Evolutionary conservation across 306 rosid genomes (phyloP).

Genomic region (Lathyrus aphaca): DNA sequence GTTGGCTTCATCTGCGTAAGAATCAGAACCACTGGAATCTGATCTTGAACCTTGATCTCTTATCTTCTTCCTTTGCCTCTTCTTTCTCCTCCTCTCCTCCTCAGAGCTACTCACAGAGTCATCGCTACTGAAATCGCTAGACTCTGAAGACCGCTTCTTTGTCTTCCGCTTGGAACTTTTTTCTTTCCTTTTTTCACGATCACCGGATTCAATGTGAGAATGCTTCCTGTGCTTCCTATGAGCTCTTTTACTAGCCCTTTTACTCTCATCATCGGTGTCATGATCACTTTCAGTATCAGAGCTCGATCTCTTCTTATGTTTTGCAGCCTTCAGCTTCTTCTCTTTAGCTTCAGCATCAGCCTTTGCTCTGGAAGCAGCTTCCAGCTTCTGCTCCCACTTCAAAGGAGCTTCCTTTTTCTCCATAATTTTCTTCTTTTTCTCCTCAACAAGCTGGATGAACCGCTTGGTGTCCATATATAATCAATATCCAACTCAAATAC

Average conservation of each 20-base stretch:
- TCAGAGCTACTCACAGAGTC: slow-evolving; percentile 54
- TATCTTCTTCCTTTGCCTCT: slow-evolving; percentile 54
- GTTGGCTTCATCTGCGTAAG: slow-evolving; percentile 49
- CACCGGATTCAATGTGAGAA: slow-evolving; percentile 58
- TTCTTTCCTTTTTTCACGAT: slow-evolving; percentile 65
- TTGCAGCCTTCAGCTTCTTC: slow-evolving; percentile 65
- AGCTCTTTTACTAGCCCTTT: slow-evolving; percentile 56
- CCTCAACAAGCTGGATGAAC: slow-evolving; percentile 92
- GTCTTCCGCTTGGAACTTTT: slow-evolving; percentile 57
- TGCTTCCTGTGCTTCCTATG: slow-evolving; percentile 75
- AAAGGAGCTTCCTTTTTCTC: slow-evolving; percentile 95
- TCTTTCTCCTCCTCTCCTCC: slow-evolving; percentile 70
- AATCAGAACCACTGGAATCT: slow-evolving; percentile 55
- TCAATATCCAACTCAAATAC: slow-evolving; percentile 71
- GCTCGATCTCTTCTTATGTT: slow-evolving; percentile 62
- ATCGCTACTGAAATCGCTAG: slow-evolving; percentile 57
- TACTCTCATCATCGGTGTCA: slow-evolving; percentile 52
- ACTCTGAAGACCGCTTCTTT: slow-evolving; percentile 52
- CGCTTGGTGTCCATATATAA: slow-evolving; percentile 76
- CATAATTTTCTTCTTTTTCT: slow-evolving; percentile 81
- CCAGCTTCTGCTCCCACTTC: slow-evolving; percentile 95
- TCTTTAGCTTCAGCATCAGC: slow-evolving; percentile 77
- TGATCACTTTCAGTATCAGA: slow-evolving; percentile 56
- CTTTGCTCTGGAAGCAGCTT: slow-evolving; percentile 77
- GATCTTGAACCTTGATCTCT: slow-evolving; percentile 51